Evolutionary conservation across 2,329 filamentous ascomycete genomes (phyloP), one percentile per base, ranked within the genome.

Genomic region (Diaporthe ilicicola): DNA sequence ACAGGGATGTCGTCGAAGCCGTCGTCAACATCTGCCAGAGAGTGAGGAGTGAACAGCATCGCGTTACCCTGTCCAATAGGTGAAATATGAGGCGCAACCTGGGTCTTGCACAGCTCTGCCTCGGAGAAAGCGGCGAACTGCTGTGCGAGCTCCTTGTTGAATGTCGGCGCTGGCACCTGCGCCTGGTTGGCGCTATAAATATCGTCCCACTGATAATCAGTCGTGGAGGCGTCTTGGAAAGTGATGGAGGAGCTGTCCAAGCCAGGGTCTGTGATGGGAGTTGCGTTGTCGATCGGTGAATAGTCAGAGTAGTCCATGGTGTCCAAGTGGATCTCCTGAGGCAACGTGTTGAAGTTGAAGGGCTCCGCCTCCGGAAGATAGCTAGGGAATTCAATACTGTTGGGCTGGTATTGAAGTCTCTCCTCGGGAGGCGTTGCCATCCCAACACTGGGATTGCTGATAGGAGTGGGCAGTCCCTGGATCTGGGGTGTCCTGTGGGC

Each of bases 21-120:
- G 76, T 94, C 91, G 72, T 94, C 92, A 32, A 90, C 84, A 29
- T 89, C 87, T 22, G 84, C 83, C 72, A 90, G 80, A 0, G 90
- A 91, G 51, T 86, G 86, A 59, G 92, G 90, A 12, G 92, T 92
- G 80, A 87, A 92, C 39, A 94, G 86, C 82, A 93, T 92, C 1
- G 90, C 83, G 72, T 92, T 90, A 44, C 88, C 86, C 76, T 93
- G 91, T 6, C 90, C 92, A 67, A 86, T 85, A 10, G 92, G 91
- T 4, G 92, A 94, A 73, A 94, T 87, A 72, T 93, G 91, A 32
- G 85, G 81, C 39, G 82, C 79, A 39, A 76, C 75, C 70, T 77
- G 78, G n/a, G 81, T 81, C 39, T 81, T 82, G 76, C 80, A 83
- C 50, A 85, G 75, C 17, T 84, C 81, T 7, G 80, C 76, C 5